These are phyloP conservation scores for Eimeria falciformis DNA, from an alignment of 169 alveolate genomes.

Conservation along the genomic window DNA sequence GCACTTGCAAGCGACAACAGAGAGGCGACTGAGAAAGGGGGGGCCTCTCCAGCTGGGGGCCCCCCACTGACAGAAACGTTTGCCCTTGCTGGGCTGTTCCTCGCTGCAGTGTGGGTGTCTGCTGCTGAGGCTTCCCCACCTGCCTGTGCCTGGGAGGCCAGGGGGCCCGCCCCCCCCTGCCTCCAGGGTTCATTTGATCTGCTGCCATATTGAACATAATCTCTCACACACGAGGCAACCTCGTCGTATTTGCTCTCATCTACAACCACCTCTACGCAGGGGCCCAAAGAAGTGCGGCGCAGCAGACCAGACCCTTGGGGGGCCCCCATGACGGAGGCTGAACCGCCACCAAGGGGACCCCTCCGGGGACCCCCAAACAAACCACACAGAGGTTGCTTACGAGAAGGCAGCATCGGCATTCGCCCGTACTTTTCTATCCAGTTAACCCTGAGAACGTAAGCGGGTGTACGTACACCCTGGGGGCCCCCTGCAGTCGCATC, in stretches of 20 bases:
- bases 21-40: background rate
- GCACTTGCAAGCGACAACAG: background rate
- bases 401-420: slow-evolving; percentile 78
- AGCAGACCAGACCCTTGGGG: slow-evolving; percentile 23
- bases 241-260: slow-evolving; percentile 70
- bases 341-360: background rate
- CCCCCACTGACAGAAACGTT: background rate
- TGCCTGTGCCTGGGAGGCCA: background rate
- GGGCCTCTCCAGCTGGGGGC: background rate
- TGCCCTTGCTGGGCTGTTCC: background rate
- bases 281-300: background rate
- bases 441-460: slow-evolving; percentile 40
- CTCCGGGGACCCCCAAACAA: slow-evolving; percentile 63
- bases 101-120: background rate
- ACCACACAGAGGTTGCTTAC: slow-evolving; percentile 77
- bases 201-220: slow-evolving; percentile 73
- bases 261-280: slow-evolving; percentile 54
- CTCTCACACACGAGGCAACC: slow-evolving; percentile 52
- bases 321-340: background rate
- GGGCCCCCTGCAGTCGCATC: slow-evolving; percentile 1
- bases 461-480: slow-evolving; percentile 37
- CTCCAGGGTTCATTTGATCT: slow-evolving; percentile 77
- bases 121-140: background rate
- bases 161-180: background rate
- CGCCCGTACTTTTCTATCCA: slow-evolving; percentile 71